phyloP scores from a whole-genome alignment of 495 filamentous ascomycete genomes.

The Cercophora sp. region DNA sequence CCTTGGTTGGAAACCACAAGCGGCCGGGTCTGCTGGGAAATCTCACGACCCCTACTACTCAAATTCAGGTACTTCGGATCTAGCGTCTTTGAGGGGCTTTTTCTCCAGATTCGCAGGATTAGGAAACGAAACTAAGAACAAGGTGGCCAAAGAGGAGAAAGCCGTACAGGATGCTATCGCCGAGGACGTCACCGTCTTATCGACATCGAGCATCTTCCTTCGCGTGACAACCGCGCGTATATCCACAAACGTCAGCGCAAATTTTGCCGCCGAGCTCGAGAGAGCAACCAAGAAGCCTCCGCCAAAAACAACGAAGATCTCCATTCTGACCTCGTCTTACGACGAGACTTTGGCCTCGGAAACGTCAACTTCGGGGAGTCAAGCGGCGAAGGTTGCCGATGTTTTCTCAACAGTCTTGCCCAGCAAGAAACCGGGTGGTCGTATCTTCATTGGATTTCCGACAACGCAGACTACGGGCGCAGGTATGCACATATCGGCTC shows the following conservation, averaged over 20 bases:
- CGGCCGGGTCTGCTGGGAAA: conserved; percentile 32
- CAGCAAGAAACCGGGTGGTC: conserved; percentile 68
- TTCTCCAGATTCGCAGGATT: conserved; percentile 65
- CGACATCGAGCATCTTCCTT: conserved; percentile 76
- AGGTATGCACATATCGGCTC: conserved; percentile 95
- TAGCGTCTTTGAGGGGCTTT: conserved; percentile 66
- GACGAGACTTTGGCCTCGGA: conserved; percentile 71
- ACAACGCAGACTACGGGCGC: conserved; percentile 95
- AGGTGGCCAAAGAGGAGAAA: conserved; percentile 50
- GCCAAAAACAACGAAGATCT: conserved; percentile 76
- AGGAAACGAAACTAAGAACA: conserved; percentile 40
- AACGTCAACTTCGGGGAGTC: conserved; percentile 34
- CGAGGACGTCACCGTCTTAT: conserved; percentile 62
- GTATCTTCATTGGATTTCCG: conserved; percentile 95
- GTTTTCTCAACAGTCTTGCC: conserved; percentile 90
- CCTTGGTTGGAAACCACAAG: conserved; percentile 71
- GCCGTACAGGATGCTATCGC: conserved; percentile 51
- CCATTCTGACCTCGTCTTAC: conserved; percentile 85
- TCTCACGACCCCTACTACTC: conserved; percentile 37
- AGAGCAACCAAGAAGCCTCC: conserved; percentile 95
- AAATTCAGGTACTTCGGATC: conserved; percentile 29
- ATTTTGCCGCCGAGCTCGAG: conserved; percentile 82
- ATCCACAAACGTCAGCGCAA: conserved; percentile 60
- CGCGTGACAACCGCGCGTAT: conserved; percentile 80
- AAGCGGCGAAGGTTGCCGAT: conserved; percentile 57